phyloP scores from a whole-genome alignment of 2,329 filamentous ascomycete species.

The Geosmithia flava region DNA sequence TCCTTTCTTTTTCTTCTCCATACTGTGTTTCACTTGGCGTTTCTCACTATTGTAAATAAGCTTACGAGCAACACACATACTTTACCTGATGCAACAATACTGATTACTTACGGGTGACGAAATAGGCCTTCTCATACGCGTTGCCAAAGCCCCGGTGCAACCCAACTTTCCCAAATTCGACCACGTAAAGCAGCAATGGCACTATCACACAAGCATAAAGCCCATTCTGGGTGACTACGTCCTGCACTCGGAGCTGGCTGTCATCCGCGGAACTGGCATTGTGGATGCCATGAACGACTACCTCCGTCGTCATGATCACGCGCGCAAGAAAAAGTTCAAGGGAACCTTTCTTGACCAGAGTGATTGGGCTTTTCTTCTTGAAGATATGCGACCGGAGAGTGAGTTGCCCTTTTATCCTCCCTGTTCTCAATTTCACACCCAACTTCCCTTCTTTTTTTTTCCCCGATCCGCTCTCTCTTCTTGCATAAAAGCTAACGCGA shows the following conservation, averaged over 20 bases:
- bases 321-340: slow-evolving; percentile 29
- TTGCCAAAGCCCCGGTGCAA: slow-evolving; percentile 21
- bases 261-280: slow-evolving; percentile 20
- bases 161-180: slow-evolving; percentile 19
- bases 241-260: slow-evolving; percentile 23
- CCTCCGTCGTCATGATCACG: slow-evolving; percentile 34
- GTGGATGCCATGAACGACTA: slow-evolving; percentile 36
- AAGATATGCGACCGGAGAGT: slow-evolving; percentile 49
- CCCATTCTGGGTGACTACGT: slow-evolving; percentile 20
- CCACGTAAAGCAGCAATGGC: slow-evolving; percentile 23
- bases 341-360: slow-evolving; percentile 38
- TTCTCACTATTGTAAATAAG: background rate
- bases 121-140: slow-evolving; percentile 22
- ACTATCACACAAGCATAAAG: slow-evolving; percentile 19
- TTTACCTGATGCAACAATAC: background rate
- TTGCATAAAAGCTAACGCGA: too few species aligned
- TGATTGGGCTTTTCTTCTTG: slow-evolving; percentile 57
- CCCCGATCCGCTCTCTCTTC: too few species aligned
- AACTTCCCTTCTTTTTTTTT: background rate
- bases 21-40: background rate
- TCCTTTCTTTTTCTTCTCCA: background rate
- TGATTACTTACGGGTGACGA: background rate
- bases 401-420: slow-evolving; percentile 3
- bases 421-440: background rate
- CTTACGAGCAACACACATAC: background rate